Percentiles rank a stretch among this genome's conserved stretches.
Evolutionary conservation across 441 rosid species (phyloP).

Genomic region (Croton setiger): DNA sequence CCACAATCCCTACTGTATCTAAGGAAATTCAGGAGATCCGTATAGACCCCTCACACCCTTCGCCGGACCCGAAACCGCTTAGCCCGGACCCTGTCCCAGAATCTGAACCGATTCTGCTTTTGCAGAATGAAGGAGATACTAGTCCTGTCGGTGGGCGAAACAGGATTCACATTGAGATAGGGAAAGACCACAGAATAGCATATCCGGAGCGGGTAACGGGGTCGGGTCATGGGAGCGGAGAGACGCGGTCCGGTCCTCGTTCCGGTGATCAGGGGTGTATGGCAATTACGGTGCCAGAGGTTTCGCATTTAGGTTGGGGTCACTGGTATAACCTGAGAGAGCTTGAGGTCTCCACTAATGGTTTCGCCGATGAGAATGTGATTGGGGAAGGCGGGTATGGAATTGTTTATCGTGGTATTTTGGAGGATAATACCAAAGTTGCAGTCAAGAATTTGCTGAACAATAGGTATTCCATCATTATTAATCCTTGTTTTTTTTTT

Average conservation of each 20-base stretch:
- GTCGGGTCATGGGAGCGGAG: constrained; percentile 51
- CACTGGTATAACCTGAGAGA: constrained; percentile 57
- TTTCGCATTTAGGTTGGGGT: constrained; percentile 64
- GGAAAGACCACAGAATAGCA: constrained; percentile 73
- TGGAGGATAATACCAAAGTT: constrained; percentile 37
- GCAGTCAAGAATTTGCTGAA: constrained; percentile 59
- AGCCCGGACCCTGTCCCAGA: constrained; percentile 46
- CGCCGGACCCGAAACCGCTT: constrained; percentile 26
- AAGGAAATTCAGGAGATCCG: constrained; percentile 80
- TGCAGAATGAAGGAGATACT: constrained; percentile 35
- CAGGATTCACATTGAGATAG: constrained; percentile 76
- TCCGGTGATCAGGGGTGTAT: constrained; percentile 25
- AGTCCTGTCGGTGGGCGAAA: constrained; percentile 36
- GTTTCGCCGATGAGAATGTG: constrained; percentile 46
- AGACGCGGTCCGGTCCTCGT: constrained; percentile 27
- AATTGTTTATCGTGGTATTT: constrained; percentile 47
- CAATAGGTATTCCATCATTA: constrained; percentile 31
- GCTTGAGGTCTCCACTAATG: constrained; percentile 48
- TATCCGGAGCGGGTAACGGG: constrained; percentile 61
- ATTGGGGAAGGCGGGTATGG: constrained; percentile 65
- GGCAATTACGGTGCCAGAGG: constrained; percentile 30
- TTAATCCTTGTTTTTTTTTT: background rate
- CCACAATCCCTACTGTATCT: constrained; percentile 64
- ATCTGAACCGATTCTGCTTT: constrained; percentile 30
- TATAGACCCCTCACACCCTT: constrained; percentile 41